Evolutionary conservation across 1,284 basidiomycete genomes (phyloP).

Genomic region (Lentinus polychrous): DNA sequence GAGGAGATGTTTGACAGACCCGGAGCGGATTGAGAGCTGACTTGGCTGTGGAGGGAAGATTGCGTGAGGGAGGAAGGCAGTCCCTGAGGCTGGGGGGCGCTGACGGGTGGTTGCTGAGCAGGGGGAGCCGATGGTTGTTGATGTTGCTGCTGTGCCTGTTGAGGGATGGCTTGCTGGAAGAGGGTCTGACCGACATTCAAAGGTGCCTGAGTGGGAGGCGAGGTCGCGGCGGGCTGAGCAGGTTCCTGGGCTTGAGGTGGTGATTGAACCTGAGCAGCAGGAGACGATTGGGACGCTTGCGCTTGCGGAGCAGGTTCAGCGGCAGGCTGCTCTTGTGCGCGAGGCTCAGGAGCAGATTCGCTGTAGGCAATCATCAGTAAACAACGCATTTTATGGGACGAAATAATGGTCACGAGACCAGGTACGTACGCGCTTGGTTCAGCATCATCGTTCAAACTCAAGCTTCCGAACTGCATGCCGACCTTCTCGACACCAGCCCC

Average conservation of each 20-base stretch:
- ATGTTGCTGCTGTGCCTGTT: constrained; percentile 31
- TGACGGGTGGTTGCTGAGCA: constrained; percentile 26
- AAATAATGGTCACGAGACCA: background rate
- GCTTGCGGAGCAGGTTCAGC: background rate
- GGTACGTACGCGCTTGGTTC: constrained; percentile 41
- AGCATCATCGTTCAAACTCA: constrained; percentile 61
- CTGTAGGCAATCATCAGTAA: background rate
- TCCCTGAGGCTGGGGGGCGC: constrained; percentile 32
- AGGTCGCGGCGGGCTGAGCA: constrained; percentile 18
- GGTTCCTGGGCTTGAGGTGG: constrained; percentile 16
- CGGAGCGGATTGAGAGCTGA: constrained; percentile 19
- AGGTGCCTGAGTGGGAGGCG: constrained; percentile 27
- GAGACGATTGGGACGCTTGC: background rate
- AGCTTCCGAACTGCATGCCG: constrained; percentile 79
- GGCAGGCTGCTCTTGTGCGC: constrained; percentile 10
- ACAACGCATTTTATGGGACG: background rate
- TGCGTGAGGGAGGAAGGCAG: constrained; percentile 31
- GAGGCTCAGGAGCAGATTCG: constrained; percentile 23
- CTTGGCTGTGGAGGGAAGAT: constrained; percentile 25
- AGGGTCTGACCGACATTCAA: constrained; percentile 22
- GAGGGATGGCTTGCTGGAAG: constrained; percentile 43
- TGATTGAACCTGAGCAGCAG: constrained; percentile 13
- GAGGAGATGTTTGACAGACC: constrained; percentile 30
- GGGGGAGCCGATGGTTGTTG: constrained; percentile 24
- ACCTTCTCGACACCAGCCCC: constrained; percentile 59